A percentile compares a stretch with the other conserved stretches of the same genome.
These are phyloP conservation scores for Fusarium illudens DNA, from an alignment of 2,329 filamentous ascomycete species.

Conservation along the genomic window DNA sequence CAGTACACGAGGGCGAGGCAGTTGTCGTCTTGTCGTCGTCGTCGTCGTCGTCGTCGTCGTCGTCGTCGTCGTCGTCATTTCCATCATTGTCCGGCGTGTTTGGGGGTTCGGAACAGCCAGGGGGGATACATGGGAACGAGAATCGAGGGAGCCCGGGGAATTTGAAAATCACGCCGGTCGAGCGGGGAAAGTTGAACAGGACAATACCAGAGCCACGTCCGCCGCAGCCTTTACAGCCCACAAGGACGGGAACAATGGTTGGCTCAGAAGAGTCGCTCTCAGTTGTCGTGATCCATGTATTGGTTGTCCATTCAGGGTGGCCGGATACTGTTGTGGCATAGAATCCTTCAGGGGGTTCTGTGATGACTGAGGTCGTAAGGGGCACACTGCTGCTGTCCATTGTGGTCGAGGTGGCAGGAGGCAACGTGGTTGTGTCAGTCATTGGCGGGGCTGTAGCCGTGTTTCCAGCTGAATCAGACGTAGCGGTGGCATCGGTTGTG, in stretches of 20 bases:
- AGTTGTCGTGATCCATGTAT: conserved; percentile 28
- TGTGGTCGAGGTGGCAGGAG: not conserved
- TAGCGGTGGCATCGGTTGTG: not conserved
- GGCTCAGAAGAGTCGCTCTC: conserved; percentile 9
- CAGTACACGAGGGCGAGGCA: conserved; percentile 9
- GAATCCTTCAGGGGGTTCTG: not conserved
- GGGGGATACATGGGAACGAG: conserved; percentile 24
- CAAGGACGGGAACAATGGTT: conserved; percentile 22
- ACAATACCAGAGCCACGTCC: conserved; percentile 17
- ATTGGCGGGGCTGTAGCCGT: not conserved
- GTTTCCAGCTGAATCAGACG: not conserved
- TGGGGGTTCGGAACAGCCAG: conserved; percentile 1
- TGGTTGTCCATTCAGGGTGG: conserved; percentile 16
- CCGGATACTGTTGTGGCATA: not conserved
- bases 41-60: not conserved
- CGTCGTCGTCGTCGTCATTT: not conserved
- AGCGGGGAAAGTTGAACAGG: conserved; percentile 10
- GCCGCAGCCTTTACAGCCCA: conserved; percentile 12
- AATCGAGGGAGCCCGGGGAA: conserved; percentile 18
- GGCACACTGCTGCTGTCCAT: not conserved
- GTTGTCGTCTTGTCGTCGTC: not conserved
- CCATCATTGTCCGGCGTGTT: not conserved
- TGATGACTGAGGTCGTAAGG: too few species aligned
- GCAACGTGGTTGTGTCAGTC: not conserved
- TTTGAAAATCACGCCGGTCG: not conserved